phyloP scores from a whole-genome alignment of 371 early-diverging fungal genomes.

The Rhizopus delemar region DNA sequence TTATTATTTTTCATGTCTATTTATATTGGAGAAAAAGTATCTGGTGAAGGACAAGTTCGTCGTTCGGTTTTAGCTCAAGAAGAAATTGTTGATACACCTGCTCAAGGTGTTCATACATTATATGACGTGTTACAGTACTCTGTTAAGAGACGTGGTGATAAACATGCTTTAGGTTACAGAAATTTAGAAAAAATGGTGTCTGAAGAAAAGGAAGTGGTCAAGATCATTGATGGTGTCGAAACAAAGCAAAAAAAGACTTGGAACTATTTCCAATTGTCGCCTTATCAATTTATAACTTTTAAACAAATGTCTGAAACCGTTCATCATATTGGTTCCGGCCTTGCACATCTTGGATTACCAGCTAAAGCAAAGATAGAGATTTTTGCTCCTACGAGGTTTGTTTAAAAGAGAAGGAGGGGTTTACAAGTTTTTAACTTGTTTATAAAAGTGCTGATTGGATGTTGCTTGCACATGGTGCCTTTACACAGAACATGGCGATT shows the following conservation, averaged over 20 bases:
- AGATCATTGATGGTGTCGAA: slow-evolving; percentile 66
- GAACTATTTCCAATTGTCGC: slow-evolving; percentile 78
- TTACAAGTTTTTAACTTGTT: neutral
- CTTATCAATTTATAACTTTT: slow-evolving; percentile 71
- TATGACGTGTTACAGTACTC: slow-evolving; percentile 69
- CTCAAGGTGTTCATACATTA: slow-evolving; percentile 63
- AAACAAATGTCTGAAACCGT: slow-evolving; percentile 53
- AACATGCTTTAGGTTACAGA: slow-evolving; percentile 68
- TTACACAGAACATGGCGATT: slow-evolving; percentile 58
- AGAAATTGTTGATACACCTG: slow-evolving; percentile 55
- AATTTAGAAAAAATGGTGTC: slow-evolving; percentile 64
- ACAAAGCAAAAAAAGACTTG: slow-evolving; percentile 78
- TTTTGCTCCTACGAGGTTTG: slow-evolving; percentile 70
- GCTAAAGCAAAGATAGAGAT: slow-evolving; percentile 63
- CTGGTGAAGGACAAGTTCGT: slow-evolving; percentile 54
- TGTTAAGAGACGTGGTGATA: slow-evolving; percentile 46
- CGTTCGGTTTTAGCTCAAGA: slow-evolving; percentile 58
- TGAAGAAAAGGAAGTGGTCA: slow-evolving; percentile 79
- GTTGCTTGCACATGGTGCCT: slow-evolving; percentile 44
- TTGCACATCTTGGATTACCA: slow-evolving; percentile 62
- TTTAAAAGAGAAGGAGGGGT: slow-evolving; percentile 11
- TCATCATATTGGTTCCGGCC: slow-evolving; percentile 66
- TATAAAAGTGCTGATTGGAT: slow-evolving; percentile 24
- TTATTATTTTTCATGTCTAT: slow-evolving; percentile 9
- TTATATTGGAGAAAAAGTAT: slow-evolving; percentile 5